Evolutionary conservation across 2,329 filamentous ascomycete species (phyloP), one percentile per base, ranked within the genome.

Genomic region (Colletotrichum chrysophilum): DNA sequence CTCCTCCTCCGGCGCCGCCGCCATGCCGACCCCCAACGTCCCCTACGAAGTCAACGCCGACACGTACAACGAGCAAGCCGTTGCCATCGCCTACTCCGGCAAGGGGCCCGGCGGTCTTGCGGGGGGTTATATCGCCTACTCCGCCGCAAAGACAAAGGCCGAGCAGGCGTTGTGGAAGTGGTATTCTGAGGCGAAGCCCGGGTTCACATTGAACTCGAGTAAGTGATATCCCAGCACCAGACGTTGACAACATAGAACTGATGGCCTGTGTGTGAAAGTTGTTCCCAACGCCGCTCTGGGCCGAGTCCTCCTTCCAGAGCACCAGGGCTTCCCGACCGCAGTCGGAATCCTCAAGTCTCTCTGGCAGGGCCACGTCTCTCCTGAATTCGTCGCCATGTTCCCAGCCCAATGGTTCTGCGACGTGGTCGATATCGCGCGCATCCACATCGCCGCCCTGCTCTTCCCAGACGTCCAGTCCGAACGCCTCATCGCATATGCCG

Each of bases 81-180:
- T 84, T 18, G 76, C 82, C 34, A 71, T 61, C 14, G 85, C 85
- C 4, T 85, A 78, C 30, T 71, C 79, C 70, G 16, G 77, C 77
- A 2, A 77, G 83, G 82, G 83, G 81, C 28, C 82, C 81, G 7
- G 82, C 81, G 13, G 60, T n/a, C 70, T 71, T 18, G 71, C 67
- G 32, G 60, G 71, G 24, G 67, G 85, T 18, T 78, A 77, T 21
- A 77, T 73, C 10, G n/a, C 72, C 14, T 87, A 87, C 71, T 78
- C 77, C 0, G 85, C 86, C 0, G 85, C 84, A 71, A 88, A 87
- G 74, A 78, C 81, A 1, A 82, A 83, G 32, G 80, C 79, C 0
- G 85, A 88, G 67, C 79, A 82, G 74, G 84, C 79, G 3, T 34
- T 84, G 5, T 87, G 86, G 86, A 82, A 84, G 26, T 87, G 82